Evolutionary conservation across 106 monocot species (phyloP).

Genomic region (Dendrobium chrysotoxum): DNA sequence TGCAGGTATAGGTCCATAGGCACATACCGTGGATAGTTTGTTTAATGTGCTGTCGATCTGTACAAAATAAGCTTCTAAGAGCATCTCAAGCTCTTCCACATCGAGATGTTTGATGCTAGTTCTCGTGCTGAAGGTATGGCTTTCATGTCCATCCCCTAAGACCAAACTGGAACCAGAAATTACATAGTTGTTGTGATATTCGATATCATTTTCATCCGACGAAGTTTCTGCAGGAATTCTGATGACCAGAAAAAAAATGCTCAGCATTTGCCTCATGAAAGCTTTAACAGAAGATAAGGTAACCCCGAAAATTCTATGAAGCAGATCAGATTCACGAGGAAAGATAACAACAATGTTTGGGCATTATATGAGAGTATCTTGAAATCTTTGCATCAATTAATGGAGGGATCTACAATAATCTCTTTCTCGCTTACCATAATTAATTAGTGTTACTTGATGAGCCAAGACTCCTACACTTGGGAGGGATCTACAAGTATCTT

Average conservation of each 20-base stretch:
- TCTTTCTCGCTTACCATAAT: too few species aligned
- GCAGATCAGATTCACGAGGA: not conserved
- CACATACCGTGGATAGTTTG: constrained; percentile 53
- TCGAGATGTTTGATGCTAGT: constrained; percentile 27
- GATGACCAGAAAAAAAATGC: not conserved
- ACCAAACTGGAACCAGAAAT: constrained; percentile 1
- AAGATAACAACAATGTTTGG: too few species aligned
- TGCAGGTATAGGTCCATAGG: not conserved
- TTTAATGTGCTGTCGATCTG: constrained; percentile 69
- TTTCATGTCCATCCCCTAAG: constrained; percentile 8
- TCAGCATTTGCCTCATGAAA: not conserved
- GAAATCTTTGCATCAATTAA: too few species aligned
- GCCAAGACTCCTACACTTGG: too few species aligned
- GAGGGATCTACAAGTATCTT: too few species aligned
- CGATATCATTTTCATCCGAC: constrained; percentile 15
- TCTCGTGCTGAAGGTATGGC: constrained; percentile 25
- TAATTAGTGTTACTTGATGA: too few species aligned
- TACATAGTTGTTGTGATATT: constrained; percentile 2
- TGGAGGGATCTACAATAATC: too few species aligned
- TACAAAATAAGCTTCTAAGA: constrained; percentile 74
- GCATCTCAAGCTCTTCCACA: constrained; percentile 68
- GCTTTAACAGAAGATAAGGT: too few species aligned
- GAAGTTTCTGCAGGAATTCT: constrained; percentile 17
- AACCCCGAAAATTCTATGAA: not conserved
- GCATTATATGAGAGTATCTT: too few species aligned